These are phyloP conservation scores for Barbarea vulgaris DNA, from an alignment of 345 rosid species.

Conservation along the genomic window DNA sequence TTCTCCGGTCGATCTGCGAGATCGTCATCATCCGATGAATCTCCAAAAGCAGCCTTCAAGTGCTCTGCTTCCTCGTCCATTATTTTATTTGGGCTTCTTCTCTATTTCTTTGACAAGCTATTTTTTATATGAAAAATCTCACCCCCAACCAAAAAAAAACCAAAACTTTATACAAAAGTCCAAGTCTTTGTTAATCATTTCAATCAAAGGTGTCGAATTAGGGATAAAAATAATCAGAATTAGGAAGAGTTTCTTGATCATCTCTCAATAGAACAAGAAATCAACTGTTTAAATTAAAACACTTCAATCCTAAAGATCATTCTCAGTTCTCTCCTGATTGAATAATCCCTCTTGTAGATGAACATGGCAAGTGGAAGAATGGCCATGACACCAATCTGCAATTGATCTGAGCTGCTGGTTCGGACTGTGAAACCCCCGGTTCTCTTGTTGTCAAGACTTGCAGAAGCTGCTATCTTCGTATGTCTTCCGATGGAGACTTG, in stretches of 20 bases:
- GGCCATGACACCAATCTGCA: conserved; percentile 66
- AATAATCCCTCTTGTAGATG: conserved; percentile 54
- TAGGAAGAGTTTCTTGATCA: not conserved
- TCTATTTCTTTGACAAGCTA: not conserved
- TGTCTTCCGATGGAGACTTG: conserved; percentile 62
- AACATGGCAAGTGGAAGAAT: conserved; percentile 60
- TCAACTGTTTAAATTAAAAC: not conserved
- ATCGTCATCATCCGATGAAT: conserved; percentile 67
- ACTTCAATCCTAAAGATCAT: not conserved
- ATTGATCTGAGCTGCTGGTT: conserved; percentile 73
- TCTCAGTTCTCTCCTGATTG: not conserved
- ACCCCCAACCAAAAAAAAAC: not conserved
- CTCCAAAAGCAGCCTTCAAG: conserved; percentile 70
- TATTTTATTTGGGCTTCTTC: not conserved
- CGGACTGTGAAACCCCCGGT: conserved; percentile 63
- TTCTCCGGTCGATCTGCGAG: conserved; percentile 7
- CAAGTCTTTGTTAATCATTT: not conserved
- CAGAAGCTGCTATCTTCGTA: conserved; percentile 63
- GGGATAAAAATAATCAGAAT: not conserved
- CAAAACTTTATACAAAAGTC: not conserved
- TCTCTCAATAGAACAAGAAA: not conserved
- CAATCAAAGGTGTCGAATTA: not conserved
- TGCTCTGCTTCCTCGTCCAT: conserved; percentile 43
- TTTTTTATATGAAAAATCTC: not conserved
- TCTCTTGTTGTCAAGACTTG: conserved; percentile 74